phyloP scores from a whole-genome alignment of 108 stramenopile genomes.

The Skeletonema costatum region DNA sequence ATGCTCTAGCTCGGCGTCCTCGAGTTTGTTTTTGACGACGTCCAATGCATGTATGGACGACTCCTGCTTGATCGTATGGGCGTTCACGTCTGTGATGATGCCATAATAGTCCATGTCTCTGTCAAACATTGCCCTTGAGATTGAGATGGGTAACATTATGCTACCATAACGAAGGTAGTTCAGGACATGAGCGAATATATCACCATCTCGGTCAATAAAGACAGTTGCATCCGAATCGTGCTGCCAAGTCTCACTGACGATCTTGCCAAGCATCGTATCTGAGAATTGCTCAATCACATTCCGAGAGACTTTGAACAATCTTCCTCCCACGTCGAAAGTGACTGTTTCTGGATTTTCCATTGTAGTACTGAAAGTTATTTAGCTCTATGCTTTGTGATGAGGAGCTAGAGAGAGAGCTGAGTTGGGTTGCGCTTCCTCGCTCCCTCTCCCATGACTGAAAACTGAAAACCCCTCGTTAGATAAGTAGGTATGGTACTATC shows the following conservation, averaged over 20 bases:
- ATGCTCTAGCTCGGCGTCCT: background rate
- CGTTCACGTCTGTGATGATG: background rate
- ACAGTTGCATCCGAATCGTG: background rate
- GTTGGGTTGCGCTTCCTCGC: background rate
- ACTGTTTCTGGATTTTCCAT: constrained; percentile 9
- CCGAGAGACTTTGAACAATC: constrained; percentile 16
- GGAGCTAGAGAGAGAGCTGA: background rate
- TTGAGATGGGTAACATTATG: background rate
- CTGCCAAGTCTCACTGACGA: constrained; percentile 19
- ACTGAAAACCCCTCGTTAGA: background rate
- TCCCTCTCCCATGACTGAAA: background rate
- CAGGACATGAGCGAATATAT: constrained; percentile 16
- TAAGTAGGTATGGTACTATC: background rate
- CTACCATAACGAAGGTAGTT: constrained; percentile 24
- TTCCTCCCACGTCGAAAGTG: constrained; percentile 24
- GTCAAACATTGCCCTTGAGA: constrained; percentile 1
- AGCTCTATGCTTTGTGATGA: background rate
- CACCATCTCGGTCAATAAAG: constrained; percentile 25
- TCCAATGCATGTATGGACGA: background rate
- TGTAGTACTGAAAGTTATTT: background rate
- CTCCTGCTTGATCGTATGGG: background rate
- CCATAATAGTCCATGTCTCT: constrained; percentile 22
- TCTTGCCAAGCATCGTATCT: constrained; percentile 22
- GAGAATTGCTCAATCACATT: constrained; percentile 9
- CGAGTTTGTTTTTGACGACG: background rate